Evolutionary conservation across 2,329 filamentous ascomycete genomes (phyloP).

Genomic region (Xylaria sp.): DNA sequence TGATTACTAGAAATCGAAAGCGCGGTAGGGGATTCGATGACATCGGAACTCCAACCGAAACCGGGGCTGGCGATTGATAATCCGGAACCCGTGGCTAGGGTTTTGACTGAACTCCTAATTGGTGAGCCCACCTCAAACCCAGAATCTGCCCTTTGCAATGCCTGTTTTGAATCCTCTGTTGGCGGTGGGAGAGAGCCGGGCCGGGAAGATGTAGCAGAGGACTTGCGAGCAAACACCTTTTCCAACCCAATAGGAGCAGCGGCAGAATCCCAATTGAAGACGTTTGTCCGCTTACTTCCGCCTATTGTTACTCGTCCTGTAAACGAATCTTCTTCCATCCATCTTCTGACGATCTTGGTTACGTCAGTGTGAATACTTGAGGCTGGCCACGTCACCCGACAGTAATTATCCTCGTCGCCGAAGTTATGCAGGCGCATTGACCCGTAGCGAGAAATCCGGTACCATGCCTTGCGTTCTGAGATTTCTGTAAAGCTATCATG

Average conservation of each 20-base stretch:
- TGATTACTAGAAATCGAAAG: background rate
- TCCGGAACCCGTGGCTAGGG: slow-evolving; percentile 1
- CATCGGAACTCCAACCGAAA: slow-evolving; percentile 32
- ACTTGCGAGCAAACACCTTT: slow-evolving; percentile 45
- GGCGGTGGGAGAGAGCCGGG: slow-evolving; percentile 29
- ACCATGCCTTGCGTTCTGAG: slow-evolving; percentile 66
- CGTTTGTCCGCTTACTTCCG: slow-evolving; percentile 47
- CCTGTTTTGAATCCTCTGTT: slow-evolving; percentile 6
- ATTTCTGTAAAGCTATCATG: slow-evolving; percentile 56
- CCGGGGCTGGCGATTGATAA: slow-evolving; percentile 10
- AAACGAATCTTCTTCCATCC: slow-evolving; percentile 68
- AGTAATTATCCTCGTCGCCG: slow-evolving; percentile 63
- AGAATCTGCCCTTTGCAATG: slow-evolving; percentile 3
- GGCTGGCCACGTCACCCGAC: slow-evolving; percentile 59
- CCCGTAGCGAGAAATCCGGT: slow-evolving; percentile 63
- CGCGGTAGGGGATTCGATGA: slow-evolving; percentile 6
- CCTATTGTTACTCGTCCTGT: slow-evolving; percentile 53
- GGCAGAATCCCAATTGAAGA: slow-evolving; percentile 65
- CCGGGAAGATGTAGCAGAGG: slow-evolving; percentile 32
- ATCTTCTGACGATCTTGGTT: slow-evolving; percentile 62
- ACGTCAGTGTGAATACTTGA: slow-evolving; percentile 58
- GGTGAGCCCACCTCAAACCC: slow-evolving; percentile 16
- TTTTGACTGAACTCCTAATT: slow-evolving; percentile 25
- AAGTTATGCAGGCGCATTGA: slow-evolving; percentile 59
- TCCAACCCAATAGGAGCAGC: slow-evolving; percentile 54